Base-by-base conservation (phyloP, 768 basidiomycete species). In the Pisolithus albus region DNA sequence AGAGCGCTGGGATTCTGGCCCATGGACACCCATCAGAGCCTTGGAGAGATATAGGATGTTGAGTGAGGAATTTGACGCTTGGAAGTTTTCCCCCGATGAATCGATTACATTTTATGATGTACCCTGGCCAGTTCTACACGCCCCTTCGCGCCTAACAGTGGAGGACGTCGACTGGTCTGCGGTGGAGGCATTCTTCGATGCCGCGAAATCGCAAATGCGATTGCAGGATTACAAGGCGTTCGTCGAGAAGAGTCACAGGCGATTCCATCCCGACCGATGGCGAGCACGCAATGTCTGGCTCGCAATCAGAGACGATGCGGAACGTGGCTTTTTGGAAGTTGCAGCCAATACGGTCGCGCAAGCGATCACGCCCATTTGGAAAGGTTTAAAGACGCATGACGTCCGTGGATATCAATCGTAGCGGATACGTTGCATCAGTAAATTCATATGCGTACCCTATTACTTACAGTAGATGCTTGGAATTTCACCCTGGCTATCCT, bases 211-310 rank as follows among this genome's bases (percentile, higher is more conserved):
- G 16, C 73, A 76, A 41, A 75, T 88, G 75, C 74, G 79, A 21
- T 49, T 65, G 16, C 79, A 83, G 62, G 84, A 86, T 46, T 89
- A 79, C 67, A 81, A 77, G 60, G 64, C 63, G 2, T 76, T 90
- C 50, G 74, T 91, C 3, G 79, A 86, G 68, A 81, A 80, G 60
- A 84, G 83, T 58, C 79, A 88, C 59, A 75, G 80, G 38, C 70
- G 87, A 47, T 91, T 89, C 64, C 90, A 90, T 58, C 86, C 87
- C 2, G 88, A 91, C 64, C 71, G 85, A 53, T 92, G 87, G 89
- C 73, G 81, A 40, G 81, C 84, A 28, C 74, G 84, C 39, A 79
- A 79, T 26, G 67, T 90, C 34, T 72, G 86, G 61, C 71, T 72
- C 52, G 78, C 78, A 44, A 75, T 86, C 44, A 58, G 63, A 21